Base-by-base conservation (phyloP, 176 grass and related monocot species). In the Oropetium thomaeum region DNA sequence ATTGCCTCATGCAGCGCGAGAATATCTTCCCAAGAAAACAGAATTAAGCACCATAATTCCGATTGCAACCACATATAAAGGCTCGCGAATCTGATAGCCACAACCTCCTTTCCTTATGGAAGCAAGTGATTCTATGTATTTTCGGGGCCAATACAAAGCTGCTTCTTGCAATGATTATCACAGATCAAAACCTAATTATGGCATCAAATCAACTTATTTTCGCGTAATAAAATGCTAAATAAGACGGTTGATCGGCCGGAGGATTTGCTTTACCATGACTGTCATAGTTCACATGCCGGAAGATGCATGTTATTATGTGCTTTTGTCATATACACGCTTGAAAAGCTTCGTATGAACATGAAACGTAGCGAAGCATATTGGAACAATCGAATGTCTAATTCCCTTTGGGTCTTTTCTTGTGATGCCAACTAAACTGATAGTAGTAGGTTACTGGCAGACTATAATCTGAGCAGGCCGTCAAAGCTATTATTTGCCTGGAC, bases 261-360 rank as follows among this genome's bases (percentile, higher is more conserved):
- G 54, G 68, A 69, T 83, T 43, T 35, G 34, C 69, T 79, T 88
- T 87, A 32, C 34, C n/a, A 83, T 62, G 52, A 83, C 62, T 79
- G 62, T 79, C 80, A 67, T 52, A 47, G 60, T 68, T 73, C 55
- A 81, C 70, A 30, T 60, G 65, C 58, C 66, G 34, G 76, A 87
- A 73, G 15, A 82, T 42, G 51, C 11, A 4, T 47, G 19, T 8
- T 26, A 4, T 11, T 4, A 10, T 53, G 6, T 20, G n/a, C 74
- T 69, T 87, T 83, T 87, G n/a, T 55, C 52, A 73, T 41, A 79
- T 79, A 39, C 86, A 83, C 53, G 61, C 69, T 62, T 55, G n/a
- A 83, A 83, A 87, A 83, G 75, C 27, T 62, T 61, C 41, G 61
- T 51, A 14, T 69, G 32, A 74, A 78, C 32, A 73, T 61, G n/a